Conservation (phyloP, 208 protist species). For the Leishmania major region DNA sequence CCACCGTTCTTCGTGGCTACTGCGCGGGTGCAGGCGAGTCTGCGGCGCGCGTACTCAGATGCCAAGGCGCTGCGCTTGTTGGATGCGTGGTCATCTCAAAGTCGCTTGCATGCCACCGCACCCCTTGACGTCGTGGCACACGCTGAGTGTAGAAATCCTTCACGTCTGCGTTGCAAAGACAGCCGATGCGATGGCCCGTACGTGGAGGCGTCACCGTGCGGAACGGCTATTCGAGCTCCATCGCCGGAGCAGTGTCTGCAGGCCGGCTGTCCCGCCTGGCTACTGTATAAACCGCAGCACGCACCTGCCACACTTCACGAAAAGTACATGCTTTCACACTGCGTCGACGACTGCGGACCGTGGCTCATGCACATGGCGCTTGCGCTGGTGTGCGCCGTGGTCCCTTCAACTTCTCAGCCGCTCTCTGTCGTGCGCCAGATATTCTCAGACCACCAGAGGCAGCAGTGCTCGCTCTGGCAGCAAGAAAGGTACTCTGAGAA, state of each 20-base stretch:
- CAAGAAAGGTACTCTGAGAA: background rate
- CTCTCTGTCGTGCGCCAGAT: conserved; percentile 3
- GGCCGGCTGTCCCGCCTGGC: conserved; percentile 16
- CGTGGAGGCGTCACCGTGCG: conserved; percentile 11
- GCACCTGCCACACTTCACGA: background rate
- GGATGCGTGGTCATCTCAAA: conserved; percentile 1
- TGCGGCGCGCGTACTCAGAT: background rate
- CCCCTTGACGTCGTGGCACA: background rate
- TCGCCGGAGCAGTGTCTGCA: conserved; percentile 19
- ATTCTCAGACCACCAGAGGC: background rate
- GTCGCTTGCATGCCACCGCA: background rate
- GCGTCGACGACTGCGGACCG: background rate
- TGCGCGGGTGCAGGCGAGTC: background rate
- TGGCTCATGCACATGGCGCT: conserved; percentile 11
- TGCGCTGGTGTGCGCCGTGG: conserved; percentile 6
- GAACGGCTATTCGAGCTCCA: conserved; percentile 10
- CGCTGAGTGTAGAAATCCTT: background rate
- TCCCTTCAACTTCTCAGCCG: background rate
- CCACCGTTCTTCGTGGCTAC: conserved; percentile 19
- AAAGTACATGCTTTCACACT: conserved; percentile 2
- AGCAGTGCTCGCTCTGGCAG: background rate
- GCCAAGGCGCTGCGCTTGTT: background rate
- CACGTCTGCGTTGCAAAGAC: background rate
- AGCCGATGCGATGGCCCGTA: background rate
- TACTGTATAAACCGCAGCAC: background rate